These are phyloP conservation scores for Parathielavia appendiculata DNA, from an alignment of 495 filamentous ascomycete species.

Conservation along the genomic window DNA sequence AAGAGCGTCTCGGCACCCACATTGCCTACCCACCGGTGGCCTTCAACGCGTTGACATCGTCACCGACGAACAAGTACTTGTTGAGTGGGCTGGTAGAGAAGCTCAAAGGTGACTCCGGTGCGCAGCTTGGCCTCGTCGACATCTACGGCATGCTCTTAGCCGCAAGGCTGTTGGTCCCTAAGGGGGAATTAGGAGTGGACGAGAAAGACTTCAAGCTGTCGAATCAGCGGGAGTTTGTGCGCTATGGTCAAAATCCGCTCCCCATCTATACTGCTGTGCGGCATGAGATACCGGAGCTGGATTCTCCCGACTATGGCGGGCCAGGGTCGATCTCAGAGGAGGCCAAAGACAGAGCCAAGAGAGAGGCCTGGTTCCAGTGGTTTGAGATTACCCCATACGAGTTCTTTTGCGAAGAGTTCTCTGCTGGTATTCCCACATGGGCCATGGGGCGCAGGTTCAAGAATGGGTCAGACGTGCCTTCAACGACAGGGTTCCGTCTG, in stretches of 20 bases:
- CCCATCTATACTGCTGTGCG: constrained; percentile 94
- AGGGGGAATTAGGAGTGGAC: constrained; percentile 70
- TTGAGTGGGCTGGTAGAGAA: constrained; percentile 86
- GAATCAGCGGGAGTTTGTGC: constrained; percentile 66
- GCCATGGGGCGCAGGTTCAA: constrained; percentile 79
- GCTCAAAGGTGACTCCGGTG: constrained; percentile 70
- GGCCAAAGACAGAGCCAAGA: constrained; percentile 58
- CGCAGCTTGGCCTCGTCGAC: constrained; percentile 86
- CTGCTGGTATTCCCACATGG: constrained; percentile 91
- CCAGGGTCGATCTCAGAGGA: constrained; percentile 40
- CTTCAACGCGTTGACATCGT: constrained; percentile 65
- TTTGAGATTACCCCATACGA: constrained; percentile 96
- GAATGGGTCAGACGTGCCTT: constrained; percentile 59
- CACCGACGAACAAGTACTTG: constrained; percentile 89
- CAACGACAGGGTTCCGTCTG: constrained; percentile 51
- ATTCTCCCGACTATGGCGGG: constrained; percentile 41
- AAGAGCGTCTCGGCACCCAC: constrained; percentile 74
- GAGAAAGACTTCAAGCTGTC: constrained; percentile 82
- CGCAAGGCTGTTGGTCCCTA: constrained; percentile 76
- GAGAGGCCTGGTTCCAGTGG: constrained; percentile 94
- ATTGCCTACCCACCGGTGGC: constrained; percentile 87
- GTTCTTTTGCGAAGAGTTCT: constrained; percentile 86
- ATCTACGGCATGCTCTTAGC: constrained; percentile 83
- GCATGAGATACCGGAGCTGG: constrained; percentile 81
- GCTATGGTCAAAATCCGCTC: constrained; percentile 72